Base-by-base conservation (phyloP, 352 stramenopile genomes). In the Albugo candida region DNA sequence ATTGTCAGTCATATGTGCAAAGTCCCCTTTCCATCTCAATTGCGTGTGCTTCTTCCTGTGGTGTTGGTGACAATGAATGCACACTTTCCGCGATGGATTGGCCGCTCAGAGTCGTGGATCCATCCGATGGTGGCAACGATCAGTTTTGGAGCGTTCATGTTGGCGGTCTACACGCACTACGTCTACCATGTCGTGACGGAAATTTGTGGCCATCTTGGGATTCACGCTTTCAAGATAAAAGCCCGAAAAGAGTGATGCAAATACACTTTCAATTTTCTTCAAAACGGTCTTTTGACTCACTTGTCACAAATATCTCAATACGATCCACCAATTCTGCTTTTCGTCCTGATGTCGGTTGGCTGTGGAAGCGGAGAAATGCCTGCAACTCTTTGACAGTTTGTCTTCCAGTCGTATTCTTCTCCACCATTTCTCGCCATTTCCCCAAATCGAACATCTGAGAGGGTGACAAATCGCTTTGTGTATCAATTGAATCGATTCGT, bases 1-100 rank as follows among this genome's bases (percentile, higher is more conserved):
- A 92, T 88, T 55, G 63, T 81, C 45, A 84, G 73, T 61, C 78
- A 92, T 65, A 92, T 92, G 78, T 92, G 75, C 61, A 92, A 92
- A 61, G 70, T 92, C 19, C 73, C 75, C 41, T 92, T 82, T 55
- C 74, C 75, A 36, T 70, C 67, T 24, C 78, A 92, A 55, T 57
- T 86, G 11, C 78, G 74, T 36, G 73, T 92, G 34, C 70, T 92
- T 48, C 65, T 92, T 1, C 78, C 78, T 16, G 77, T 84, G 47
- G 69, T 63, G 0, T 59, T 84, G 37, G 63, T 88, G 36, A 70
- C 86, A 35, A 64, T 83, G 39, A 87, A 83, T 54, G 63, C 70
- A 38, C 85, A 85, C 57, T 70, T 59, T 8, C 62, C 73, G 2
- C 16, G 47, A 41, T 36, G 80, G 13, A 70, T 64, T 10, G 58